These are phyloP conservation scores for Syncephalastrum contaminatum DNA, from an alignment of 371 early-diverging fungal genomes.

Conservation along the genomic window DNA sequence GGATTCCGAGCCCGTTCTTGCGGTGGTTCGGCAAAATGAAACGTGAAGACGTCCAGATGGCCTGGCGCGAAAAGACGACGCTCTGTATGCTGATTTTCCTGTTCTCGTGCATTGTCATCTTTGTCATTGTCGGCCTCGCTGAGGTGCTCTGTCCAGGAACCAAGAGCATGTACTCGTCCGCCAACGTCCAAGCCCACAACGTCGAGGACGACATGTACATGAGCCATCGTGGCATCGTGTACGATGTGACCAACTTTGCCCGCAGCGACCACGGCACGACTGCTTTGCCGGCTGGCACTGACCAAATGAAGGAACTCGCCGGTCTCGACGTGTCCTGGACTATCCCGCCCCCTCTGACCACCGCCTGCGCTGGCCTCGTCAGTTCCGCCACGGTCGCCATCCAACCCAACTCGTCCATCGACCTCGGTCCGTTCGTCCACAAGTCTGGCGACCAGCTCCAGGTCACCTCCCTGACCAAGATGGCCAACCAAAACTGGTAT, in stretches of 20 bases:
- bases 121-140: slow-evolving; percentile 90
- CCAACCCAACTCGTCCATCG: slow-evolving; percentile 27
- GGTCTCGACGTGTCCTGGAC: slow-evolving; percentile 66
- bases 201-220: slow-evolving; percentile 53
- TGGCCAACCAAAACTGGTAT: slow-evolving; percentile 60
- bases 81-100: slow-evolving; percentile 87
- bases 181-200: slow-evolving; percentile 48
- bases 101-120: slow-evolving; percentile 77
- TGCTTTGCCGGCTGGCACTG: slow-evolving; percentile 43
- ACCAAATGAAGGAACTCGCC: slow-evolving; percentile 61
- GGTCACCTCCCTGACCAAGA: slow-evolving; percentile 21
- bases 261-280: slow-evolving; percentile 48
- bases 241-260: slow-evolving; percentile 67
- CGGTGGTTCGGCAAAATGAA: slow-evolving; percentile 72
- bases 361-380: slow-evolving; percentile 57
- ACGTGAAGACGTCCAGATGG: slow-evolving; percentile 84
- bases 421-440: slow-evolving; percentile 34
- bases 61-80: slow-evolving; percentile 97
- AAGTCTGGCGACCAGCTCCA: slow-evolving; percentile 40
- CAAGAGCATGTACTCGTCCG: slow-evolving; percentile 60
- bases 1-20: slow-evolving; percentile 77
- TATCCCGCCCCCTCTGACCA: slow-evolving; percentile 74
- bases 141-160: slow-evolving; percentile 84
- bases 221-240: slow-evolving; percentile 70
- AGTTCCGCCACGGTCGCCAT: slow-evolving; percentile 31